Conservation (phyloP, 2,329 filamentous ascomycete species). For the Fusarium mundagurra region DNA sequence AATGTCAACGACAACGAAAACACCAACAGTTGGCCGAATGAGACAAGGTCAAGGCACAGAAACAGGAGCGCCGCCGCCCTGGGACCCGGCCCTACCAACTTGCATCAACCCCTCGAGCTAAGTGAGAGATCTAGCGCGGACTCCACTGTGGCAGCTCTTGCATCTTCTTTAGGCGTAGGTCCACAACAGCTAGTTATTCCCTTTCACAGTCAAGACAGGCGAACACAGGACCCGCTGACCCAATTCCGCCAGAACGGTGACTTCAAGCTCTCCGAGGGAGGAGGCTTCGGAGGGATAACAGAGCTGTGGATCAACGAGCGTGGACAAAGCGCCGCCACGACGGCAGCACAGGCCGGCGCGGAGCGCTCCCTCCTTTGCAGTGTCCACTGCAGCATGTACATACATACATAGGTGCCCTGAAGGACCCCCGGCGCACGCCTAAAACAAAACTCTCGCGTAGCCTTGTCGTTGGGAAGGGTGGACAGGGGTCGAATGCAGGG, state of each 20-base stretch:
- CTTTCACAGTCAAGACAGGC: constrained; percentile 26
- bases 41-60: constrained; percentile 11
- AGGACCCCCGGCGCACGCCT: constrained; percentile 33
- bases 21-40: constrained; percentile 22
- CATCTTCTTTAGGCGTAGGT: constrained; percentile 27
- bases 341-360: constrained; percentile 42
- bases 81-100: constrained; percentile 36
- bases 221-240: constrained; percentile 18
- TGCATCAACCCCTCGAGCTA: constrained; percentile 42
- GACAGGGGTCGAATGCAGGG: constrained; percentile 38
- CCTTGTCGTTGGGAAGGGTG: constrained; percentile 38
- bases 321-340: constrained; percentile 44
- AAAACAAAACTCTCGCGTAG: constrained; percentile 41
- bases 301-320: constrained; percentile 29
- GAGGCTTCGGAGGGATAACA: constrained; percentile 37
- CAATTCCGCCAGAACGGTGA: constrained; percentile 35
- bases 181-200: constrained; percentile 27
- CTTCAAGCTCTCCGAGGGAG: constrained; percentile 35
- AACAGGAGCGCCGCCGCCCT: constrained; percentile 30
- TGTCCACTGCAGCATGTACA: neutral
- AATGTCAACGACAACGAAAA: constrained; percentile 19
- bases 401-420: neutral
- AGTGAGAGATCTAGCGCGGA: constrained; percentile 29
- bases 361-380: constrained; percentile 29
- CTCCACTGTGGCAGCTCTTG: constrained; percentile 32